Conservation (phyloP, 1,139 yeast genomes). For the Suhomyces maxii region DNA sequence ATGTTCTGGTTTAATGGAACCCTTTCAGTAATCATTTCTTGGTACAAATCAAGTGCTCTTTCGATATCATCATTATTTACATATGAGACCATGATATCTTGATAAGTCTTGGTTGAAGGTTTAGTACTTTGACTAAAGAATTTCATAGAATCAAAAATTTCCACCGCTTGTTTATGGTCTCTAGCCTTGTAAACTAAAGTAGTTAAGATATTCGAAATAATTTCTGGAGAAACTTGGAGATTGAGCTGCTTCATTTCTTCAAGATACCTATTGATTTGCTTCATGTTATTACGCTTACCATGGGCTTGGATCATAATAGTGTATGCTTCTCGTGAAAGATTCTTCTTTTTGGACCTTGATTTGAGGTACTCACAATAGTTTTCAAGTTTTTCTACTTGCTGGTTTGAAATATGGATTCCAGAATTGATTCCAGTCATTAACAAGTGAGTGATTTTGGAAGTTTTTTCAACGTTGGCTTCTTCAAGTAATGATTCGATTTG, state of each 20-base stretch:
- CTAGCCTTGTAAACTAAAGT: constrained; percentile 58
- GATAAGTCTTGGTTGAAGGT: constrained; percentile 70
- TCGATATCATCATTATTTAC: constrained; percentile 64
- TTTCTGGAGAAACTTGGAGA: constrained; percentile 53
- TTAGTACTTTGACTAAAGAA: constrained; percentile 63
- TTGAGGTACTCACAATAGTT: constrained; percentile 16
- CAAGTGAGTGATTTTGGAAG: constrained; percentile 40
- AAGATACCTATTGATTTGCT: constrained; percentile 37
- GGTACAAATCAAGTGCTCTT: constrained; percentile 71
- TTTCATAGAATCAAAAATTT: constrained; percentile 83
- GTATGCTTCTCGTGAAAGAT: constrained; percentile 27
- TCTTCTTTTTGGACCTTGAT: constrained; percentile 18
- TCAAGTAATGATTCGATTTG: constrained; percentile 30
- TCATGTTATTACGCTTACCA: constrained; percentile 35
- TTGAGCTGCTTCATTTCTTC: constrained; percentile 51
- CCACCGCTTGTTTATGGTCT: constrained; percentile 63
- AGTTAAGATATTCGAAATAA: constrained; percentile 65
- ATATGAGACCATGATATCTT: constrained; percentile 67
- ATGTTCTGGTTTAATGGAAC: constrained; percentile 45
- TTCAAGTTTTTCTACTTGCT: constrained; percentile 27
- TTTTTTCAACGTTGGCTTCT: constrained; percentile 35
- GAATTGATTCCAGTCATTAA: constrained; percentile 44
- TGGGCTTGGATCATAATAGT: constrained; percentile 43
- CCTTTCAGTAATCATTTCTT: constrained; percentile 55
- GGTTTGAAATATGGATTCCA: constrained; percentile 24